Conservation (phyloP, 2,329 filamentous ascomycete species). For the Macrophomina phaseolina region DNA sequence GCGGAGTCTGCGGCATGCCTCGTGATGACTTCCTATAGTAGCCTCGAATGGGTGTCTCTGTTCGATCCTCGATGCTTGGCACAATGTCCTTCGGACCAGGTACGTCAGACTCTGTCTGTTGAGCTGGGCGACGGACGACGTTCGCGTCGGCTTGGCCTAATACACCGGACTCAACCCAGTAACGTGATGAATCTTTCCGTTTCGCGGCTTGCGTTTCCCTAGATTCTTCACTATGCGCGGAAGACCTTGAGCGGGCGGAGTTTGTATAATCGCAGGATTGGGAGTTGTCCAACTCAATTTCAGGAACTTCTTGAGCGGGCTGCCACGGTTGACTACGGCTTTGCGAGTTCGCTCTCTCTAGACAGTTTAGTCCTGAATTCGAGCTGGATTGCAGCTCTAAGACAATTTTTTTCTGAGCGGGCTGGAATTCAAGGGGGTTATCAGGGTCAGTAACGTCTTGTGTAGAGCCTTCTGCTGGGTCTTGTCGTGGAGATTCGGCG, state of each 20-base stretch:
- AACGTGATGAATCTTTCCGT: conserved; percentile 13
- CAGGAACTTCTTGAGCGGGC: conserved; percentile 2
- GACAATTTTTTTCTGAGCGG: neutral
- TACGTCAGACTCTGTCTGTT: neutral
- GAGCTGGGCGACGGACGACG: neutral
- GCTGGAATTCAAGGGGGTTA: neutral
- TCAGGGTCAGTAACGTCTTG: neutral
- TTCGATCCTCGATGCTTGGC: neutral
- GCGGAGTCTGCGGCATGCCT: conserved; percentile 13
- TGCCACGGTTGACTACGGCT: neutral
- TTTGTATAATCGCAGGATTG: neutral
- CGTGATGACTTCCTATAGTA: neutral
- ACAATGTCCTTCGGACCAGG: neutral
- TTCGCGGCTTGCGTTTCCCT: neutral
- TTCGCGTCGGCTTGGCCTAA: conserved; percentile 4
- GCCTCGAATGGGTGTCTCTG: neutral
- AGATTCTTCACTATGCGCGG: neutral
- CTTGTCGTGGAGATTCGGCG: neutral
- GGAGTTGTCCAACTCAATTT: neutral
- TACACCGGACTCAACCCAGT: neutral
- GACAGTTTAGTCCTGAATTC: too few species aligned
- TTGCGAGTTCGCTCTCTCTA: neutral
- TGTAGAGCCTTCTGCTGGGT: neutral
- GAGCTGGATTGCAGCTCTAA: neutral
- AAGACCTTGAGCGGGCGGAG: neutral